Base-by-base conservation (phyloP, 768 basidiomycete genomes). In the Hydnum rufescens region DNA sequence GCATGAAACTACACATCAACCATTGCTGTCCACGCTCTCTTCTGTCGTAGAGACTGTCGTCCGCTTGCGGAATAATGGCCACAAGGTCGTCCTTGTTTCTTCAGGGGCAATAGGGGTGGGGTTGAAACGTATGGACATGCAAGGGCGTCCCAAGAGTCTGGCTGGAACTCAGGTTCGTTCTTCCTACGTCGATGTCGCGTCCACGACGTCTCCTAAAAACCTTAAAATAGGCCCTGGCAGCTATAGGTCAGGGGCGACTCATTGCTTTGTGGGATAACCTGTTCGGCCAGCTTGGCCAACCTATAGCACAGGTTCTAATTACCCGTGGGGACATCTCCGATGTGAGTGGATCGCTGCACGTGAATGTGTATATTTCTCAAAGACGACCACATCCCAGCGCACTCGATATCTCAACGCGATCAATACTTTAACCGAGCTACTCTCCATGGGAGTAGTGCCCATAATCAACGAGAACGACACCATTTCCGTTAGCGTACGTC, bases 381-480 rank as follows among this genome's bases (percentile, higher is more conserved):
- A 23, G 32, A 1, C 6, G 44, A 57, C 53, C 47, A 51, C 42
- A 54, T 50, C 48, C 18, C 61, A 96, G 93, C 73, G 92, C 36
- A 93, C 90, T 6, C 74, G 95, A 56, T 99, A 97, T 63, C 66
- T 96, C 53, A 99, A 99, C 63, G 95, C 93, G 0, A 86, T 89
- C 53, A 96, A 95, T 60, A 97, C 95, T 0, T 75, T 99, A 64
- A 80, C 81, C 32, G 89, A 96, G 60, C 71, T 99, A 6, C 67
- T 99, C 26, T 76, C 76, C 2, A 84, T 96, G 81, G 93, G 92
- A 16, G 87, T 97, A 0, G 78, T 99, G 23, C 95, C 95, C 2
- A 96, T 99, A 57, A 90, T 99, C 52, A 99, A 99, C 65, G 95
- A 99, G 65, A 99, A 99, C 60, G 95, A 99, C 63, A 97, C 95